Evolutionary conservation across 306 rosid species (phyloP).

Genomic region (Lathyrus tuberosus): DNA sequence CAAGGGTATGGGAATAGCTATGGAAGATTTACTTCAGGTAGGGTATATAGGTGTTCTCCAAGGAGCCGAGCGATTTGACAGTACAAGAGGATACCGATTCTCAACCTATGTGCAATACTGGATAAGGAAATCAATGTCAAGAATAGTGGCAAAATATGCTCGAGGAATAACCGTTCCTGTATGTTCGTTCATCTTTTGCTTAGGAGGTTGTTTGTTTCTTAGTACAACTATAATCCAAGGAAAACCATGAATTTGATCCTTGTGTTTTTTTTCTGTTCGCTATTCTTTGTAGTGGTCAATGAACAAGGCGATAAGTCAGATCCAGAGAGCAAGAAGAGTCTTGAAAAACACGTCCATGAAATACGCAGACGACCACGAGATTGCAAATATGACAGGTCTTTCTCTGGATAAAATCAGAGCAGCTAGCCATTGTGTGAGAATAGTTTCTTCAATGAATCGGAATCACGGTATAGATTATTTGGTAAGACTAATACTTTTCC

Average conservation of each 20-base stretch:
- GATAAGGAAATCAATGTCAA: conserved; percentile 87
- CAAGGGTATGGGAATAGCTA: conserved; percentile 74
- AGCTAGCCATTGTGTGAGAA: conserved; percentile 74
- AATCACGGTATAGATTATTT: conserved; percentile 52
- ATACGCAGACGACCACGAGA: conserved; percentile 63
- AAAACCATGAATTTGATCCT: conserved; percentile 42
- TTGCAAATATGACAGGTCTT: conserved; percentile 82
- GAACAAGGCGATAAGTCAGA: conserved; percentile 71
- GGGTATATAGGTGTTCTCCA: conserved; percentile 82
- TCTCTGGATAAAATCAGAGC: conserved; percentile 77
- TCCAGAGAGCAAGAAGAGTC: conserved; percentile 70
- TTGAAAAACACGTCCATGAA: conserved; percentile 47
- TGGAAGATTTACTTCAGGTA: conserved; percentile 91
- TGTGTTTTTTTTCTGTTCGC: conserved; percentile 43
- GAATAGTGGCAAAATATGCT: conserved; percentile 62
- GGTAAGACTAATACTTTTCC: conserved; percentile 51
- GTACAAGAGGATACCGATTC: conserved; percentile 74
- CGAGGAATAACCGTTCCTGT: conserved; percentile 81
- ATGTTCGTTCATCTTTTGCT: conserved; percentile 49
- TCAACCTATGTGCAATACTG: conserved; percentile 93
- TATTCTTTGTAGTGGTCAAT: conserved; percentile 62
- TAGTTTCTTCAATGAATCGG: conserved; percentile 78
- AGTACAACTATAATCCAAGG: conserved; percentile 29
- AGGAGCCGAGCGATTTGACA: conserved; percentile 92
- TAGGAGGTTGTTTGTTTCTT: conserved; percentile 32